phyloP scores from a whole-genome alignment of 23 red algal genomes.

The Gracilaria gracilis region DNA sequence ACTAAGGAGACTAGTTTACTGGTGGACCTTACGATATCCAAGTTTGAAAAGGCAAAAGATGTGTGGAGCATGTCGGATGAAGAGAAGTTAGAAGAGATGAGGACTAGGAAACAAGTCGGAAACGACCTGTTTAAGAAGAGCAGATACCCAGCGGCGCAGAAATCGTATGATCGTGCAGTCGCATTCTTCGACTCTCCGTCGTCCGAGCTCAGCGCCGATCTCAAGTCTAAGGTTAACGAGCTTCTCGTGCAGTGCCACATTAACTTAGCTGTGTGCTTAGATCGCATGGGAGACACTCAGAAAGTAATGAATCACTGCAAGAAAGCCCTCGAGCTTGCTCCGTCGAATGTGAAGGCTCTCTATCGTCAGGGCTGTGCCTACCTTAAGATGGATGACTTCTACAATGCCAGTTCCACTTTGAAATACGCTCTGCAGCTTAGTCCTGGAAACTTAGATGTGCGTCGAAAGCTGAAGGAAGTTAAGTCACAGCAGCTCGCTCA shows the following conservation, averaged over 20 bases:
- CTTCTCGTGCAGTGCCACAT: conserved; percentile 78
- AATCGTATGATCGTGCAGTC: conserved; percentile 85
- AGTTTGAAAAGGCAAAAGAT: conserved; percentile 89
- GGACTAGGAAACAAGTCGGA: conserved; percentile 73
- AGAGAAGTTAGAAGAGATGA: conserved; percentile 87
- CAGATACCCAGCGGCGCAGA: conserved; percentile 68
- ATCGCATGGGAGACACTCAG: conserved; percentile 74
- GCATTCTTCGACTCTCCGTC: conserved; percentile 80
- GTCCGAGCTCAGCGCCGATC: conserved; percentile 82
- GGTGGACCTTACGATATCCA: conserved; percentile 66
- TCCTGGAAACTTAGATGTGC: conserved; percentile 73
- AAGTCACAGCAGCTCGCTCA: conserved; percentile 62
- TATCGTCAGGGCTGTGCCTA: conserved; percentile 79
- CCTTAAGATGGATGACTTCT: conserved; percentile 72
- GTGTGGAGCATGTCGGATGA: conserved; percentile 88
- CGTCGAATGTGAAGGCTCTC: conserved; percentile 83
- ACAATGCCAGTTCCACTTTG: conserved; percentile 71
- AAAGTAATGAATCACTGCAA: conserved; percentile 82
- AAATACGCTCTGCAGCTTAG: conserved; percentile 75
- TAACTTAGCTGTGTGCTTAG: conserved; percentile 82
- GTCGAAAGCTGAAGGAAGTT: conserved; percentile 78
- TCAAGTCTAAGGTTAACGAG: conserved; percentile 79
- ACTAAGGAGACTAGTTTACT: conserved; percentile 27
- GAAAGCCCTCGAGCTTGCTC: conserved; percentile 88
- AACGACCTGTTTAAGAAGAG: conserved; percentile 88